Conservation (phyloP, 305 asterid genomes). For the Euphrasia arctica region DNA sequence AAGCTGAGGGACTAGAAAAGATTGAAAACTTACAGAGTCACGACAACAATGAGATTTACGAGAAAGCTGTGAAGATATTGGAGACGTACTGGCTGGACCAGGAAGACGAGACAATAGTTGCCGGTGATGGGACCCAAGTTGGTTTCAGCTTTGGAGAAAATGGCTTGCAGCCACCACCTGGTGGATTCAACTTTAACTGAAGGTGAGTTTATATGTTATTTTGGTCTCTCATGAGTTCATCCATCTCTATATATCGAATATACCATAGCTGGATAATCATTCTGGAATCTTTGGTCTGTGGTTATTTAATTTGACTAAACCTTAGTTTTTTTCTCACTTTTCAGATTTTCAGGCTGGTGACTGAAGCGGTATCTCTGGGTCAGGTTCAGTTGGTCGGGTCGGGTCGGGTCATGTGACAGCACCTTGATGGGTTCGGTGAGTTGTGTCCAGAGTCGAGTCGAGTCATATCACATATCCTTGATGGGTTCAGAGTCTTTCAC, state of each 20-base stretch:
- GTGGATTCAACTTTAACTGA: constrained; percentile 75
- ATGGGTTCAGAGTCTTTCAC: not conserved
- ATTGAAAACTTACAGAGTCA: constrained; percentile 86
- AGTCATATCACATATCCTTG: no score
- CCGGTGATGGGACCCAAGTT: constrained; percentile 48
- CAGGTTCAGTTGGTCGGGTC: constrained; percentile 34
- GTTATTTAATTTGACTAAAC: not conserved
- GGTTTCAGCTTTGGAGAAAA: constrained; percentile 79
- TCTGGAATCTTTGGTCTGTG: not conserved
- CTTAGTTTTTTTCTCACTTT: not conserved
- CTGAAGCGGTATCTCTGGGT: constrained; percentile 23
- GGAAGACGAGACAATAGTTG: constrained; percentile 54
- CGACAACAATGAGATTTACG: constrained; percentile 87
- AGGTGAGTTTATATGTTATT: constrained; percentile 28
- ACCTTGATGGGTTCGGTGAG: constrained; percentile 54
- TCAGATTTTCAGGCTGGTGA: constrained; percentile 37
- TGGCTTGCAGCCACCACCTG: constrained; percentile 55
- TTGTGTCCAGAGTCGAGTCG: constrained; percentile 34
- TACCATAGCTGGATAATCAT: not conserved
- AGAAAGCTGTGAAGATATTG: constrained; percentile 85
- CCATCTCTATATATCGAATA: not conserved
- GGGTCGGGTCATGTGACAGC: constrained; percentile 47
- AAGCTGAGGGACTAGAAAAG: constrained; percentile 86
- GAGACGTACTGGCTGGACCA: constrained; percentile 92
- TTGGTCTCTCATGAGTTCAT: not conserved